A percentile compares a stretch with the other conserved stretches of the same genome.
These are phyloP conservation scores for Marchantia polymorpha DNA, from an alignment of 225 moss, liverwort and hornwort species.

Conservation along the genomic window DNA sequence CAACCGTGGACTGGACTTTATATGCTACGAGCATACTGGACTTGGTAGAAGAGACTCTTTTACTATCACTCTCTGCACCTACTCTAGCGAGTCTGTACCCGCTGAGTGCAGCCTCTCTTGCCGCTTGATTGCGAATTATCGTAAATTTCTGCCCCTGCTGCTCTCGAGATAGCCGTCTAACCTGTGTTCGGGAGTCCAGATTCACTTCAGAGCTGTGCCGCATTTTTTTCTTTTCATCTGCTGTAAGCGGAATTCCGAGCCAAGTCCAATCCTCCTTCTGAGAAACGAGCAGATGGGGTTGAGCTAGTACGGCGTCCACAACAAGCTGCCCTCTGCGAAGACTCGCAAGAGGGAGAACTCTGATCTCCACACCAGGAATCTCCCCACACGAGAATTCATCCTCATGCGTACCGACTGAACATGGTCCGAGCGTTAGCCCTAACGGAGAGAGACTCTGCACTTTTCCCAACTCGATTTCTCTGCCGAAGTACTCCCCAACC, in stretches of 20 bases:
- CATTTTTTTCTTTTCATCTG: conserved; percentile 40
- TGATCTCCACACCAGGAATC: conserved; percentile 75
- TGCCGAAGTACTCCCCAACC: conserved; percentile 70
- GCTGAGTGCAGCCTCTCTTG: conserved; percentile 61
- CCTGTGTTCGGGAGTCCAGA: conserved; percentile 63
- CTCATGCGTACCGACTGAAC: conserved; percentile 77
- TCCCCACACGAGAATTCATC: conserved; percentile 92
- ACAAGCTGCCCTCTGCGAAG: conserved; percentile 82
- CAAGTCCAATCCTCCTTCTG: conserved; percentile 99
- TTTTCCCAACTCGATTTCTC: conserved; percentile 82
- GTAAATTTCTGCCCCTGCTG: conserved; percentile 40
- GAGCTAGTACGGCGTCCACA: conserved; percentile 70
- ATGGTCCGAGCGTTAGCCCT: conserved; percentile 71
- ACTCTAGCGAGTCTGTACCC: conserved; percentile 60
- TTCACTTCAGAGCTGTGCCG: conserved; percentile 70
- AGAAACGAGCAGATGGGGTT: conserved; percentile 78
- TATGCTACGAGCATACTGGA: conserved; percentile 12
- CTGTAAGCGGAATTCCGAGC: conserved; percentile 65
- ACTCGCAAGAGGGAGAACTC: conserved; percentile 74
- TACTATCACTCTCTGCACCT: conserved; percentile 25
- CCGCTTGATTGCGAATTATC: conserved; percentile 60
- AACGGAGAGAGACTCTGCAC: conserved; percentile 77
- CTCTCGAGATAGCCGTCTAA: conserved; percentile 67
- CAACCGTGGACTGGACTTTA: background rate
- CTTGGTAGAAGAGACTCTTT: conserved; percentile 15